Conservation (phyloP, 1,139 yeast species). For the Scheffersomyces titani region DNA sequence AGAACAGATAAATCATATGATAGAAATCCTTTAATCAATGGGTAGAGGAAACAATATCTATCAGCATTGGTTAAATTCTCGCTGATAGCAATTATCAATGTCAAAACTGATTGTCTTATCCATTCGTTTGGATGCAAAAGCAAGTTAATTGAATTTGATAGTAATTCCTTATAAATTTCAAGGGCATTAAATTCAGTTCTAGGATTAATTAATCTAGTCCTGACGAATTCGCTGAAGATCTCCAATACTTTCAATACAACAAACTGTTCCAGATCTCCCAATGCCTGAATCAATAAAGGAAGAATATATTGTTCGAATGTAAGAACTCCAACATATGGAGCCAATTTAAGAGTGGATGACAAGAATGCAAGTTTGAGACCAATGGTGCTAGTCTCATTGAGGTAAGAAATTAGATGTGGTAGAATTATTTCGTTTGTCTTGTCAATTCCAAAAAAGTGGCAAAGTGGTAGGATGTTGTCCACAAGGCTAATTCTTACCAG, state of each 20-base stretch:
- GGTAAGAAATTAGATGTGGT: slow-evolving; percentile 87
- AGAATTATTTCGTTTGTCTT: slow-evolving; percentile 84
- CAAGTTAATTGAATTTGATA: slow-evolving; percentile 30
- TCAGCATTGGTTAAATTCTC: slow-evolving; percentile 73
- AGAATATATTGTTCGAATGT: slow-evolving; percentile 85
- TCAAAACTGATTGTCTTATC: slow-evolving; percentile 71
- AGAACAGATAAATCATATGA: slow-evolving; percentile 73
- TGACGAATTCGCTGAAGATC: slow-evolving; percentile 51
- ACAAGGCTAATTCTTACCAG: slow-evolving; percentile 72
- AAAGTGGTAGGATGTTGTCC: slow-evolving; percentile 67
- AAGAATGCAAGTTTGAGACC: slow-evolving; percentile 71
- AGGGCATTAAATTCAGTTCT: slow-evolving; percentile 41
- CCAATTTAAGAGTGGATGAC: slow-evolving; percentile 72
- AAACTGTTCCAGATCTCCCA: slow-evolving; percentile 80
- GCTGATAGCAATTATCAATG: slow-evolving; percentile 63
- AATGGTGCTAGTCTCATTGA: slow-evolving; percentile 71
- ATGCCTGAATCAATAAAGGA: slow-evolving; percentile 79
- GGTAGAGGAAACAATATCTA: slow-evolving; percentile 77
- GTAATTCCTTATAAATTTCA: slow-evolving; percentile 40
- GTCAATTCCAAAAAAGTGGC: slow-evolving; percentile 83
- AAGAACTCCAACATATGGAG: slow-evolving; percentile 77
- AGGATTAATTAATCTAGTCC: slow-evolving; percentile 36
- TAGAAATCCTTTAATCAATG: slow-evolving; percentile 75
- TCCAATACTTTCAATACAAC: slow-evolving; percentile 78
- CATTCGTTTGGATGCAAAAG: slow-evolving; percentile 85